A percentile compares a stretch with the other conserved stretches of the same genome.
Conservation (phyloP, 306 rosid species). For the Carpinus viminea region DNA sequence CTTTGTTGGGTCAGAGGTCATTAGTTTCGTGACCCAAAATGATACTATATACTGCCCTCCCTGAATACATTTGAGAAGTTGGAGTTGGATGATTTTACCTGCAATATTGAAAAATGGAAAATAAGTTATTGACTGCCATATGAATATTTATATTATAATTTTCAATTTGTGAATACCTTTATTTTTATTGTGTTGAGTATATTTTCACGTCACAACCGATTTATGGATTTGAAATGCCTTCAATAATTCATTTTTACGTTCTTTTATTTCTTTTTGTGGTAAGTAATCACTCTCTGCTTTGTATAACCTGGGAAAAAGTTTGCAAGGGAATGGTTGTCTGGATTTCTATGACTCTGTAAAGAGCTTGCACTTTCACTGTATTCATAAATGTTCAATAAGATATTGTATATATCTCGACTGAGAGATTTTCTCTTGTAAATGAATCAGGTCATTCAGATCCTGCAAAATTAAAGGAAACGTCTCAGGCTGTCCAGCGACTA, state of each 20-base stretch:
- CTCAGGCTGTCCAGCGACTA: constrained; percentile 47
- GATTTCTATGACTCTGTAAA: neutral
- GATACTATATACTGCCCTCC: neutral
- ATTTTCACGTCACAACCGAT: neutral
- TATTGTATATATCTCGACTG: neutral
- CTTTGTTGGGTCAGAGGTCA: neutral
- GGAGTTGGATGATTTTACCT: neutral
- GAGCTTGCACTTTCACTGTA: neutral
- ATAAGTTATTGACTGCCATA: neutral
- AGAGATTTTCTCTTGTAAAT: neutral
- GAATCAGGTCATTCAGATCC: constrained; percentile 82
- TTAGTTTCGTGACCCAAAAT: neutral
- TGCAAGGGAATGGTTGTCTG: neutral
- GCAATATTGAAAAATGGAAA: neutral
- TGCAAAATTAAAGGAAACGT: constrained; percentile 59
- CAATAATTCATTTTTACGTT: no score
- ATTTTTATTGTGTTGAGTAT: neutral
- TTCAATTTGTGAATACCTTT: neutral
- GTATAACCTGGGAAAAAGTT: neutral
- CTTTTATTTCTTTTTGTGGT: no score
- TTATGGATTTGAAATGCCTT: no score
- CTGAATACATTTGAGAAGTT: neutral
- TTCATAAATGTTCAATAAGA: neutral
- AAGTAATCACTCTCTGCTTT: neutral
- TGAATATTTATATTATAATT: neutral